Percentiles rank a stretch among this genome's conserved stretches.
These are phyloP conservation scores for Austroboletus festivus DNA, from an alignment of 768 basidiomycete species.

Conservation along the genomic window DNA sequence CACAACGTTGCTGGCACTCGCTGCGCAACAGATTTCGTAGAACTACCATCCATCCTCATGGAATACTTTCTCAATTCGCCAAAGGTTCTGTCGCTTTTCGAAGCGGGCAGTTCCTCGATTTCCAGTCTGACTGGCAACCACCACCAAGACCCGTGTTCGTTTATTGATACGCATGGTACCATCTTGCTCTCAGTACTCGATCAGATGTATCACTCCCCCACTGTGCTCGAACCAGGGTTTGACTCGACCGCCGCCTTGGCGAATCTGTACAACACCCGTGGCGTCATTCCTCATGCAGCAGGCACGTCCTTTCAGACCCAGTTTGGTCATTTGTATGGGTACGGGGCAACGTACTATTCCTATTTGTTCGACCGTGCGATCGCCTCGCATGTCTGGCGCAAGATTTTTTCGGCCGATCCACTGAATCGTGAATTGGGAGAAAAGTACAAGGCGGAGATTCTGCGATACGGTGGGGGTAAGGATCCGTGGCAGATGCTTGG, in stretches of 20 bases:
- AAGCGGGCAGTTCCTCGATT: conserved; percentile 45
- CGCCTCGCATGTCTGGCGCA: conserved; percentile 85
- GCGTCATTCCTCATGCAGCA: conserved; percentile 77
- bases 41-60: conserved; percentile 97
- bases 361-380: conserved; percentile 97
- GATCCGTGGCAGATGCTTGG: conserved; percentile 96
- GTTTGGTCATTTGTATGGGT: conserved; percentile 93
- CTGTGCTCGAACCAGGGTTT: conserved; percentile 53
- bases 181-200: conserved; percentile 88
- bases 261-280: conserved; percentile 60
- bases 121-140: conserved; percentile 55
- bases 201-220: conserved; percentile 83
- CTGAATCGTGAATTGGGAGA: conserved; percentile 75
- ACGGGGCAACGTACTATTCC: conserved; percentile 97
- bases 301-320: conserved; percentile 94
- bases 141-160: conserved; percentile 71
- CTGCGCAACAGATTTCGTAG: conserved; percentile 97
- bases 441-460: conserved; percentile 69
- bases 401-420: conserved; percentile 67
- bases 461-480: conserved; percentile 82
- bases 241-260: conserved; percentile 70
- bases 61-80: conserved; percentile 93
- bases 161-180: conserved; percentile 88
- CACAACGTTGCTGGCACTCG: conserved; percentile 98
- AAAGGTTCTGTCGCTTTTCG: conserved; percentile 76